A percentile compares a stretch with the other conserved stretches of the same genome.
phyloP scores from a whole-genome alignment of 805 yeast species.

The Martiniozyma abietophila region DNA sequence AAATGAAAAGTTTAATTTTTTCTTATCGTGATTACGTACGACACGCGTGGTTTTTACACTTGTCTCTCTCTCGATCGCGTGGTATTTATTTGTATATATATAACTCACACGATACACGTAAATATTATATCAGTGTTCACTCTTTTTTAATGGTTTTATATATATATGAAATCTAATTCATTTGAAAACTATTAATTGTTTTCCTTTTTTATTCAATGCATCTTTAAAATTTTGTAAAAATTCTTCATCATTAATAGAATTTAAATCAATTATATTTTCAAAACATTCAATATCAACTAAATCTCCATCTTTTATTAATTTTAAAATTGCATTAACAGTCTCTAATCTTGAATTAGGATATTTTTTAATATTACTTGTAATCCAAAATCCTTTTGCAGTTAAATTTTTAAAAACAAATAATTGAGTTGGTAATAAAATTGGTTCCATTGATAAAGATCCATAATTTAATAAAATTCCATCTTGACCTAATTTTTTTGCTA shows the following conservation, averaged over 20 bases:
- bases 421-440: constrained; percentile 85
- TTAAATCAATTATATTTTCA: constrained; percentile 28
- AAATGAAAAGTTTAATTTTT: too few relatives aligned
- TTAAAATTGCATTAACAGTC: constrained; percentile 46
- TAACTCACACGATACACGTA: too few relatives aligned
- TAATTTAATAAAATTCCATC: constrained; percentile 81
- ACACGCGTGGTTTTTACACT: too few relatives aligned
- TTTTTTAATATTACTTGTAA: constrained; percentile 53
- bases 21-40: too few relatives aligned
- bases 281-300: constrained; percentile 39
- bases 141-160: too few relatives aligned
- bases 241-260: constrained; percentile 30
- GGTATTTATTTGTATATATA: too few relatives aligned
- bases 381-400: constrained; percentile 88
- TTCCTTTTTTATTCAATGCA: constrained; percentile 35
- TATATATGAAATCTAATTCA: too few relatives aligned
- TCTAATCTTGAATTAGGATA: constrained; percentile 52
- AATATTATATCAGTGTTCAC: too few relatives aligned
- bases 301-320: constrained; percentile 50
- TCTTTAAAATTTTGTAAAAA: constrained; percentile 32
- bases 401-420: constrained; percentile 84
- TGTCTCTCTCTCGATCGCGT: too few relatives aligned
- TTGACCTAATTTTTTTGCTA: constrained; percentile 71
- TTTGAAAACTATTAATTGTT: constrained; percentile 32
- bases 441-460: constrained; percentile 97